Base-by-base conservation (phyloP, 768 basidiomycete species). In the Mycena rebaudengoi region DNA sequence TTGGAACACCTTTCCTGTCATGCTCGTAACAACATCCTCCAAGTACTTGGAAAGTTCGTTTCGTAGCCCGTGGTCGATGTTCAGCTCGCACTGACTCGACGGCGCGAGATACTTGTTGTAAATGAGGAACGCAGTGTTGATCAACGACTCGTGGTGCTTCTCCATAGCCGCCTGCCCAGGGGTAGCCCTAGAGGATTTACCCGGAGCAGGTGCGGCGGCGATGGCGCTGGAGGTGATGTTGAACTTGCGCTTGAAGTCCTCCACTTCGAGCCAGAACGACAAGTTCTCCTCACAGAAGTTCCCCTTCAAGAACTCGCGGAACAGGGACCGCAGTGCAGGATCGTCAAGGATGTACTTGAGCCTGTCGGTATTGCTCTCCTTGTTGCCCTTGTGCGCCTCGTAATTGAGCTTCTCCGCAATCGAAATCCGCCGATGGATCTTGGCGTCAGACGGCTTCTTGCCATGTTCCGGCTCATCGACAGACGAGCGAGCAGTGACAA, bases 281-380 rank as follows among this genome's bases (percentile, higher is more conserved):
- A 99, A 80, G 75, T 99, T 99, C 82, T 99, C 98, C 74, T 99
- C 98, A 79, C 95, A 99, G 75, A 98, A 99, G 76, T 98, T 99
- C 58, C 88, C 85, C 30, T 94, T 87, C 56, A 99, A 78, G 82
- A 96, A 97, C 67, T 99, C 98, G 62, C 98, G 90, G 86, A 99
- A 99, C 50, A 98, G 81, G 3, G 88, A 86, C 14, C 98, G 88
- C 35, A 96, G 81, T 29, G 91, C 90, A 0, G 96, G 93, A 65
- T 99, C 95, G 65, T 97, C 96, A 23, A 99, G 86, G 66, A 99
- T 96, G 75, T 92, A 93, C 65, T 89, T 88, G 44, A 99, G 82
- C 53, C 95, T 91, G 59, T 96, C 94, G 14, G 95, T 92, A 72
- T 97, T 97, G 75, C 91, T 95, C 82, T 98, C 95, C 76, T 92